Percentiles rank a stretch among this genome's conserved stretches.
Evolutionary conservation across 83 land plant genomes (phyloP).

Genomic region (Isoetes engelmannii): DNA sequence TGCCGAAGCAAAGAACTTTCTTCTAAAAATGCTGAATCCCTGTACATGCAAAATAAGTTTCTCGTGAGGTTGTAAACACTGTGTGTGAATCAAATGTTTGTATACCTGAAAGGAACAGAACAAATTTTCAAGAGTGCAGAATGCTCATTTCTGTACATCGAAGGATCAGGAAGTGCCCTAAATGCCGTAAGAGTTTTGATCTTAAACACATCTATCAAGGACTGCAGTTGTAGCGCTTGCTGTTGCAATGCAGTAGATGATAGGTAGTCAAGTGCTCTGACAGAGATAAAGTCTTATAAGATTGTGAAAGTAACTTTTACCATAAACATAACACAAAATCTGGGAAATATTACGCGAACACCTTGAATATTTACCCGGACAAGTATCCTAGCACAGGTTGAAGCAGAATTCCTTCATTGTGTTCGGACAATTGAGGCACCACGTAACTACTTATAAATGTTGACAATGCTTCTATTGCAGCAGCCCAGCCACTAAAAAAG

Average conservation of each 20-base stretch:
- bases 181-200: constrained; percentile 65
- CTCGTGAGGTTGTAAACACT: background rate
- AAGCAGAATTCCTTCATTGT: constrained; percentile 55
- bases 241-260: constrained; percentile 47
- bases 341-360: background rate
- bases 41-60: constrained; percentile 12
- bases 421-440: constrained; percentile 34
- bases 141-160: constrained; percentile 68
- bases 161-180: constrained; percentile 73
- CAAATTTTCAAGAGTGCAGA: constrained; percentile 57
- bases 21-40: constrained; percentile 69
- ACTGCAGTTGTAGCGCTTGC: constrained; percentile 32
- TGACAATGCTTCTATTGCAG: constrained; percentile 86
- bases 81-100: background rate
- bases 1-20: constrained; percentile 78
- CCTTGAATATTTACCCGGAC: constrained; percentile 44
- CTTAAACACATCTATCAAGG: constrained; percentile 53
- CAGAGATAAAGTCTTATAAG: constrained; percentile 2
- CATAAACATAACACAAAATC: background rate
- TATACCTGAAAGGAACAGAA: constrained; percentile 72
- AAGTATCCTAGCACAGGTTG: constrained; percentile 85
- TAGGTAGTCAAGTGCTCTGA: constrained; percentile 75
- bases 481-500: constrained; percentile 72
- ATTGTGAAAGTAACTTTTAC: constrained; percentile 1
- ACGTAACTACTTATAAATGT: constrained; percentile 71